These are phyloP conservation scores for Pleodorina starrii DNA, from an alignment of 139 green algal species.

Conservation along the genomic window DNA sequence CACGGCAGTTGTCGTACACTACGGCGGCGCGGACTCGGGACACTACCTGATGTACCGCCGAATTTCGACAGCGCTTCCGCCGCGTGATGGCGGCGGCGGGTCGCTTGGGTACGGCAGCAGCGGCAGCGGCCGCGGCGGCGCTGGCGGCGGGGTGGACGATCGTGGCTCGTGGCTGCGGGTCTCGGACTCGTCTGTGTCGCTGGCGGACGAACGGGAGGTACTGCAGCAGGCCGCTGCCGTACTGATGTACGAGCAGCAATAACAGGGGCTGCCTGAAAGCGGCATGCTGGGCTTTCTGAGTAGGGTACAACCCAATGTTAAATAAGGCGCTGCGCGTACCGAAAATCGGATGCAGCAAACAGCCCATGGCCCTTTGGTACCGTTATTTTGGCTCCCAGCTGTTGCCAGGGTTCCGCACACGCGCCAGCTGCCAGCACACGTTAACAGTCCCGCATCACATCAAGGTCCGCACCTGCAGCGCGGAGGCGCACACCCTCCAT, in stretches of 20 bases:
- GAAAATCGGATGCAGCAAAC: no score
- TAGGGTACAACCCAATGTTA: no score
- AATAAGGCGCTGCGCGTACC: no score
- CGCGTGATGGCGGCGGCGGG: not conserved
- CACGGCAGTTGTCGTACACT: not conserved
- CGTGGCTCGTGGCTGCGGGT: not conserved
- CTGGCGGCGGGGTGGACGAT: not conserved
- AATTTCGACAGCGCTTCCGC: not conserved
- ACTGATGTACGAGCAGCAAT: conserved; percentile 19
- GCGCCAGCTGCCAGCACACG: no score
- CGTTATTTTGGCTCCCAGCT: no score
- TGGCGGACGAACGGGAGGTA: not conserved
- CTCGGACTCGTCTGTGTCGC: not conserved
- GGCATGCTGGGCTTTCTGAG: not conserved
- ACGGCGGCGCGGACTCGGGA: not conserved
- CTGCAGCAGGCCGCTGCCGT: conserved; percentile 9
- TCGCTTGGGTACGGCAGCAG: no score
- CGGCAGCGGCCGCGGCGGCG: not conserved
- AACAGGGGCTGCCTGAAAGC: no score
- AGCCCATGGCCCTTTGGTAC: no score
- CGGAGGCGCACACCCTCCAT: no score
- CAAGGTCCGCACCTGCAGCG: no score
- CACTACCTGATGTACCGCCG: conserved; percentile 38
- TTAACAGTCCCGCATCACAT: no score
- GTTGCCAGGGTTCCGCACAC: no score